Evolutionary conservation across 176 grass and related monocot species (phyloP).

Genomic region (Juncus effusus): DNA sequence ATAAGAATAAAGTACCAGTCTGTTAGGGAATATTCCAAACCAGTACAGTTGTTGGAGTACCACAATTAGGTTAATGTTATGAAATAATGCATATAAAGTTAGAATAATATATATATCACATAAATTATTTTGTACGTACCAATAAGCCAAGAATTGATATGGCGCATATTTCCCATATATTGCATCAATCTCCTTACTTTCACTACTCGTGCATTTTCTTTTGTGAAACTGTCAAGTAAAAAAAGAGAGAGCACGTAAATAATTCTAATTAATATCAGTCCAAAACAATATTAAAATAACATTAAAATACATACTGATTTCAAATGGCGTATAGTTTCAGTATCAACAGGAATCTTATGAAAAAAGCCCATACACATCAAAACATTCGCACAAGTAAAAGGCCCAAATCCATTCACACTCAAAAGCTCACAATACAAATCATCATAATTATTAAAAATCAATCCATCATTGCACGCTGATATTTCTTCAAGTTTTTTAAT

Average conservation of each 20-base stretch:
- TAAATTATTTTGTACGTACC: slow-evolving; percentile 31
- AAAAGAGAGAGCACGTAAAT: slow-evolving; percentile 9
- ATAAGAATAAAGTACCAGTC: no score
- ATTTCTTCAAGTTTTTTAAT: slow-evolving; percentile 48
- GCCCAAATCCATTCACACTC: slow-evolving; percentile 53
- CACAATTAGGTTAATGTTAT: background rate
- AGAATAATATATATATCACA: background rate
- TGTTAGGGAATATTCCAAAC: no score
- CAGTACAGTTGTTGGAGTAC: no score
- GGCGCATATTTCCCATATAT: slow-evolving; percentile 62
- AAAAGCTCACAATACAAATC: slow-evolving; percentile 46
- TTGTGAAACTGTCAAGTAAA: slow-evolving; percentile 50
- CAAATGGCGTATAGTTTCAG: slow-evolving; percentile 69
- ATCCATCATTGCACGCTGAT: slow-evolving; percentile 12
- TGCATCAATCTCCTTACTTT: slow-evolving; percentile 44
- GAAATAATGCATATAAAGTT: background rate
- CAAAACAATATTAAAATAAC: slow-evolving; percentile 12
- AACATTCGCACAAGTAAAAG: slow-evolving; percentile 74
- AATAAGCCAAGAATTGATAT: slow-evolving; percentile 87
- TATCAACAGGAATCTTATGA: slow-evolving; percentile 62
- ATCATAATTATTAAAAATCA: slow-evolving; percentile 26
- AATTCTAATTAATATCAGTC: background rate
- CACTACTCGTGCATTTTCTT: slow-evolving; percentile 32
- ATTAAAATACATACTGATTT: slow-evolving; percentile 44
- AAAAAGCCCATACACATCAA: slow-evolving; percentile 84